Evolutionary conservation across 768 basidiomycete genomes (phyloP).

Genomic region (Dictyophora rubrovolvata): DNA sequence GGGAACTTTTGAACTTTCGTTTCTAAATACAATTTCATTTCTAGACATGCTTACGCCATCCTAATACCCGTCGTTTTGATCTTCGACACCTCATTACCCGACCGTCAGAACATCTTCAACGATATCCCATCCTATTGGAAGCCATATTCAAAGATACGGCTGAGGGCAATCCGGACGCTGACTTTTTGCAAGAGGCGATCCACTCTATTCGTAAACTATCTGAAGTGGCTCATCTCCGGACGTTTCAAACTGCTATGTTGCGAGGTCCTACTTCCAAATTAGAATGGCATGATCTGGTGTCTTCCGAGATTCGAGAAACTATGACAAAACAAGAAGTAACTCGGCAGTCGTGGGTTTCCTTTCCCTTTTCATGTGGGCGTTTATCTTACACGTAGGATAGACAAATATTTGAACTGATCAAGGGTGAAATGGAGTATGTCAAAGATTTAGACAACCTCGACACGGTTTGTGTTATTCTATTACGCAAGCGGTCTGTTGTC

Average conservation of each 20-base stretch:
- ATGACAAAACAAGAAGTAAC: conserved; percentile 70
- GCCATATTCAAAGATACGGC: conserved; percentile 79
- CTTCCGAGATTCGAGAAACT: conserved; percentile 47
- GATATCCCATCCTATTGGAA: conserved; percentile 77
- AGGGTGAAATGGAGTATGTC: conserved; percentile 93
- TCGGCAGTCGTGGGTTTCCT: conserved; percentile 62
- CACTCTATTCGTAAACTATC: conserved; percentile 77
- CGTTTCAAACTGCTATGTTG: conserved; percentile 87
- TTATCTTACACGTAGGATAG: neutral
- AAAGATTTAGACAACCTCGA: conserved; percentile 84
- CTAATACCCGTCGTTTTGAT: conserved; percentile 52
- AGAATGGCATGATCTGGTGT: conserved; percentile 86
- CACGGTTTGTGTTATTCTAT: conserved; percentile 34
- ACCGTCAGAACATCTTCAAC: conserved; percentile 72
- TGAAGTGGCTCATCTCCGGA: conserved; percentile 68
- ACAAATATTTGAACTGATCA: conserved; percentile 90
- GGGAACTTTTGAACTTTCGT: neutral
- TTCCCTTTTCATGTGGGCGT: neutral
- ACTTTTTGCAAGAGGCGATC: conserved; percentile 76
- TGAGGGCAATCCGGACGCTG: conserved; percentile 69
- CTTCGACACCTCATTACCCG: conserved; percentile 72
- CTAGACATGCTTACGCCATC: conserved; percentile 40
- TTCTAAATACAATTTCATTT: conserved; percentile 14
- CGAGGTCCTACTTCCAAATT: conserved; percentile 69
- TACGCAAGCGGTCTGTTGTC: neutral